Conservation (phyloP, 352 stramenopile genomes). For the Globisporangium abappressorium region DNA sequence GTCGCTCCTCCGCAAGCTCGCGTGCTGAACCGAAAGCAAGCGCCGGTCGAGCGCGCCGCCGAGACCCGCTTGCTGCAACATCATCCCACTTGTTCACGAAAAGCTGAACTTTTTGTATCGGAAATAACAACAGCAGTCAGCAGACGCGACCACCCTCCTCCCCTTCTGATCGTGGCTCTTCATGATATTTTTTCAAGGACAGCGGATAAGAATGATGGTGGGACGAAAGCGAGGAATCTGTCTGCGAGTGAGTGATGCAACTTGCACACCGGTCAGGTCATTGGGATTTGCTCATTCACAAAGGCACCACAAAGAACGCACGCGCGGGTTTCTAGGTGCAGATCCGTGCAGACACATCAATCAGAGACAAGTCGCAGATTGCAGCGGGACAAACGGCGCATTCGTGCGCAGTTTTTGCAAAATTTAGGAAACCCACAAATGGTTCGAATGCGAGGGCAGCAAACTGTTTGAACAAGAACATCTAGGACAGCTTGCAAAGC, state of each 20-base stretch:
- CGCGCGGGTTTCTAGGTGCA: neutral
- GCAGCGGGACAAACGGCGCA: neutral
- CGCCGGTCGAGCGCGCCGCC: neutral
- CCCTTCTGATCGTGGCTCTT: neutral
- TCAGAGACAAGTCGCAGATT: neutral
- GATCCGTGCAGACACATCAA: neutral
- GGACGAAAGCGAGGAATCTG: neutral
- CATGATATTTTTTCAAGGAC: neutral
- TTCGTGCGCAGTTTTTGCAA: neutral
- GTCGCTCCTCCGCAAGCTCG: neutral
- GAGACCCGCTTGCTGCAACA: neutral
- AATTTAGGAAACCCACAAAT: neutral
- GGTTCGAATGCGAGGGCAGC: too few relatives aligned
- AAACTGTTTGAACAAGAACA: too few relatives aligned
- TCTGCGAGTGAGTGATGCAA: neutral
- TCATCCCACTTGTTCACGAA: neutral
- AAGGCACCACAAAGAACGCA: neutral
- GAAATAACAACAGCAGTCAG: neutral
- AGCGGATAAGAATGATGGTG: constrained; percentile 10
- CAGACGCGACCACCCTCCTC: neutral
- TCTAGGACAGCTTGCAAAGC: too few relatives aligned
- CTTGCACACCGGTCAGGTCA: neutral
- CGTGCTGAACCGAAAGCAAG: constrained; percentile 2
- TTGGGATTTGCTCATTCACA: neutral
- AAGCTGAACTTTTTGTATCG: neutral